Evolutionary conservation across 106 monocot species (phyloP), one percentile per base, ranked within the genome.

Genomic region (Allium sativum): DNA sequence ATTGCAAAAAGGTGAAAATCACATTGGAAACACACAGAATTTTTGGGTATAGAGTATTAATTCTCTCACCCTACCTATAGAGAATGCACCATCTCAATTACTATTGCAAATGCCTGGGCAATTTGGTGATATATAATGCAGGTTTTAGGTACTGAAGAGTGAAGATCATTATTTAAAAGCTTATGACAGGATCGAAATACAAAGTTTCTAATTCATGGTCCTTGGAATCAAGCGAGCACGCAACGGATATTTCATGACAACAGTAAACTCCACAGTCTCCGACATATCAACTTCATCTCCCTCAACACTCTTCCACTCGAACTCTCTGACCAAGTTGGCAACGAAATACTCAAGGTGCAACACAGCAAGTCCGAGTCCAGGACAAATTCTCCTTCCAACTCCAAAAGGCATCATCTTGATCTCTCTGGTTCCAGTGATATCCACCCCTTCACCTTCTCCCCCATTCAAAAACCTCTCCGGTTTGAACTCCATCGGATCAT

Each of bases 401-500:
- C 76, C 61, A 42, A 53, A 67, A 15, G 48, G 57, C 72, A 68
- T 72, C 58, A 73, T 65, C 64, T 56, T 77, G 44, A 77, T 77
- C 58, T 68, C 78, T 21, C 57, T 60, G 20, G 54, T 74, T 61
- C 67, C 60, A 1, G 55, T 61, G 21, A 74, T 44, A 45, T 73
- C 67, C 42, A 67, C 66, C 18, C 52, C 53, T 31, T 73, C 52
- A 6, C 62, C 63, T 5, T 19, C 48, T 4, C 44, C 41, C 0
- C 61, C 72, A 12, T 44, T 22, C 58, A 79, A 42, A 59, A 74
- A 79, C 44, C 79, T 55, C 53, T 74, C 79, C 21, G 74, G 74
- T 46, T 11, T 18, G 41, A 79, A 79, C 70, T 74, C 70, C 58
- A 53, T 52, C 43, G 74, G 70, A 17, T 74, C 64, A 53, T 66